A percentile compares a stretch with the other conserved stretches of the same genome.
These are phyloP conservation scores for Penicillium crustosum DNA, from an alignment of 2,329 filamentous ascomycete species.

Conservation along the genomic window DNA sequence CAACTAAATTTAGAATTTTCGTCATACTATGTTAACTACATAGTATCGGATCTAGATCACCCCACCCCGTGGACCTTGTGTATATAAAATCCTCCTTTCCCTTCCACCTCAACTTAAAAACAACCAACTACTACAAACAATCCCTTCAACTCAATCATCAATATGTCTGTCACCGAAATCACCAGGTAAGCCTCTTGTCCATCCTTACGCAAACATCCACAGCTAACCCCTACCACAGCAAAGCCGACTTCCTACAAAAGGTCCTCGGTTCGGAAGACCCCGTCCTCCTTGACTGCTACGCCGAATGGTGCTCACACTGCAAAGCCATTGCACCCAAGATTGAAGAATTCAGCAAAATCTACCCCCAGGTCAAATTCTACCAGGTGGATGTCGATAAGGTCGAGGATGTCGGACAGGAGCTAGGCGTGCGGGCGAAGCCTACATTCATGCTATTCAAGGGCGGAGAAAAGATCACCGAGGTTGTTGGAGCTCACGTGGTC, in stretches of 20 bases:
- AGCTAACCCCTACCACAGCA: background rate
- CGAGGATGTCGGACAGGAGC: background rate
- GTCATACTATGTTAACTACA: background rate
- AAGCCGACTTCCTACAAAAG: constrained; percentile 2
- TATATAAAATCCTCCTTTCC: background rate
- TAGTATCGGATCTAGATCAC: background rate
- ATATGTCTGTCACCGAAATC: constrained; percentile 6
- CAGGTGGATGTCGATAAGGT: constrained; percentile 4
- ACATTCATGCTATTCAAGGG: constrained; percentile 10
- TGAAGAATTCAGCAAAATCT: background rate
- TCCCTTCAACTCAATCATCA: background rate
- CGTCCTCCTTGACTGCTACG: constrained; percentile 4
- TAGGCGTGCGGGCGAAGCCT: constrained; percentile 4
- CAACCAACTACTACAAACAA: background rate
- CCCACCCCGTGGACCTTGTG: background rate
- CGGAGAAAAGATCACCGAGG: constrained; percentile 3
- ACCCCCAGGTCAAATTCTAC: constrained; percentile 8
- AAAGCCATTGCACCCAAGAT: constrained; percentile 1
- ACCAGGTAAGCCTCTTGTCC: background rate
- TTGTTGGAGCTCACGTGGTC: background rate
- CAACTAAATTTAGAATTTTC: background rate
- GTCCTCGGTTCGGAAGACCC: background rate
- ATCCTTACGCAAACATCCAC: background rate
- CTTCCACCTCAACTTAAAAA: background rate
- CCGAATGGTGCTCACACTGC: constrained; percentile 5